Evolutionary conservation across 2,329 filamentous ascomycete genomes (phyloP).

Genomic region (Talaromyces atroroseus): DNA sequence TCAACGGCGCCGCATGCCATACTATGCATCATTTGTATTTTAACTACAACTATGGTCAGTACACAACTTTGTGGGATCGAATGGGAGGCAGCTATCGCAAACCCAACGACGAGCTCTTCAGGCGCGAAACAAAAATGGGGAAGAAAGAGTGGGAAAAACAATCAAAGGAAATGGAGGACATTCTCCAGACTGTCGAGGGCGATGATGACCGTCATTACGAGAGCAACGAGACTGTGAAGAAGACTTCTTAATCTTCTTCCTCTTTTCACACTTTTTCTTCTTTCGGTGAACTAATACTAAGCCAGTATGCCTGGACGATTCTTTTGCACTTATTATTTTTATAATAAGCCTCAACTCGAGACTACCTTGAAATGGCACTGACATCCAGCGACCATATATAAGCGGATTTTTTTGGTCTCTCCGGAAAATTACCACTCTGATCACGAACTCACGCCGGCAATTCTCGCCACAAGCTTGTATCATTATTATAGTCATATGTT

Average conservation of each 20-base stretch:
- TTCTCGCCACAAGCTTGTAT: background rate
- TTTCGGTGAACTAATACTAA: background rate
- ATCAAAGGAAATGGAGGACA: conserved; percentile 66
- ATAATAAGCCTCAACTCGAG: background rate
- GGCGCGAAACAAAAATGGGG: conserved; percentile 79
- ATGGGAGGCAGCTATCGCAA: conserved; percentile 79
- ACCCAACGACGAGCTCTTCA: conserved; percentile 80
- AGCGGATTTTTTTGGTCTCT: background rate
- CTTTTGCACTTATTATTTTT: background rate
- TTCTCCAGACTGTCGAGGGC: conserved; percentile 68
- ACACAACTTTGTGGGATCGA: conserved; percentile 87
- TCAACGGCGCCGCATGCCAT: conserved; percentile 94
- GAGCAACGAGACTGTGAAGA: conserved; percentile 29
- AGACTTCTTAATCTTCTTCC: conserved; percentile 17
- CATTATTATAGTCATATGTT: background rate
- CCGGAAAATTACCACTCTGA: background rate
- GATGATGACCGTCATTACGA: conserved; percentile 43
- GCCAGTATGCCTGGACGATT: background rate
- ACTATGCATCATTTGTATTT: conserved; percentile 84
- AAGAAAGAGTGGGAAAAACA: conserved; percentile 74
- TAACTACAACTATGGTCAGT: conserved; percentile 92
- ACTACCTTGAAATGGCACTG: background rate
- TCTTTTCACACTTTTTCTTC: background rate
- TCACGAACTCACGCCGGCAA: background rate
- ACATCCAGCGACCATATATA: background rate